A percentile compares a stretch with the other conserved stretches of the same genome.
Conservation (phyloP, 2,329 filamentous ascomycete species). For the Lasiodiplodia gonubiensis region DNA sequence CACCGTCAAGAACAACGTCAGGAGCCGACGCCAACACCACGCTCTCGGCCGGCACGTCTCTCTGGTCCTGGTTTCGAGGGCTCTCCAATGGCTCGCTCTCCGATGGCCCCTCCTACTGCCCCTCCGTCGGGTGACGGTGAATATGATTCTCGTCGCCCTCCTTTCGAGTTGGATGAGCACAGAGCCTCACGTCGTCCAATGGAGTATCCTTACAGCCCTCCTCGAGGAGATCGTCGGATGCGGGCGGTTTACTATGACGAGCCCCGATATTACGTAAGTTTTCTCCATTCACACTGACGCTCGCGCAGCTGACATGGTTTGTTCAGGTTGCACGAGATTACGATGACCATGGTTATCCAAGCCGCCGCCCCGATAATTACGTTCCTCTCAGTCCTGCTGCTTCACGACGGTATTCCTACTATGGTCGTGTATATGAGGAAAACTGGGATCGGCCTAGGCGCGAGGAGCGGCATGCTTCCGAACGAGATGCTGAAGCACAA, state of each 20-base stretch:
- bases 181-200: conserved; percentile 7
- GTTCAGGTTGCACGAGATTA: conserved; percentile 38
- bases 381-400: conserved; percentile 39
- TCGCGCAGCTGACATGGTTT: conserved; percentile 26
- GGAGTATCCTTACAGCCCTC: conserved; percentile 36
- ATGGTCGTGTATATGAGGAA: conserved; percentile 37
- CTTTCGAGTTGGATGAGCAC: conserved; percentile 33
- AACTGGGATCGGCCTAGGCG: conserved; percentile 37
- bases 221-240: conserved; percentile 35
- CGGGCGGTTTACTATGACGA: conserved; percentile 40
- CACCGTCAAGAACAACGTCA: conserved; percentile 8
- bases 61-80: not conserved
- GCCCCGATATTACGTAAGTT: conserved; percentile 42
- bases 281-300: conserved; percentile 25
- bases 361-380: conserved; percentile 36
- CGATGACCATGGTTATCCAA: conserved; percentile 39
- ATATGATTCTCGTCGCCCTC: conserved; percentile 32
- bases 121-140: conserved; percentile 10
- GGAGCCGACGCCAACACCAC: conserved; percentile 3
- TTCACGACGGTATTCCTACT: conserved; percentile 38
- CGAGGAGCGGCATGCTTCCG: conserved; percentile 32
- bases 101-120: conserved; percentile 16
- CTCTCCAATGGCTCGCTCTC: conserved; percentile 2
- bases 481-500: conserved; percentile 42
- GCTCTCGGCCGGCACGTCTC: not conserved